Evolutionary conservation across 2,329 filamentous ascomycete species (phyloP).

Genomic region (Ophiostoma pallidulum): DNA sequence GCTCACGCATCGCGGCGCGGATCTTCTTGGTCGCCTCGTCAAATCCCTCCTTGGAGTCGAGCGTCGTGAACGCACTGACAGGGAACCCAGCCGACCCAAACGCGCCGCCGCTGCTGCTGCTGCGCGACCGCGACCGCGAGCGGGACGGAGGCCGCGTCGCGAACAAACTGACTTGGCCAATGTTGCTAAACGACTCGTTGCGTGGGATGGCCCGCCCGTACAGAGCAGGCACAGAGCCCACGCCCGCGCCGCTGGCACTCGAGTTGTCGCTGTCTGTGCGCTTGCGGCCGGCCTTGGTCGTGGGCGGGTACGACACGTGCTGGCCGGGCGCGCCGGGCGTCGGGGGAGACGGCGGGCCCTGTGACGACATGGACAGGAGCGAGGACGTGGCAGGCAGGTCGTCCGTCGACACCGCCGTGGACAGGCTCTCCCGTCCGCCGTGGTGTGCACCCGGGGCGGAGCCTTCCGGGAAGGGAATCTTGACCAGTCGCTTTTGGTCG

Average conservation of each 20-base stretch:
- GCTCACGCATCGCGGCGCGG: constrained; percentile 70
- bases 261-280: constrained; percentile 43
- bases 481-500: constrained; percentile 62
- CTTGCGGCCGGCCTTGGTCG: constrained; percentile 13
- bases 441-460: constrained; percentile 23
- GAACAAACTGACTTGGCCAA: constrained; percentile 81
- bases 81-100: constrained; percentile 54
- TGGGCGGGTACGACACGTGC: constrained; percentile 8
- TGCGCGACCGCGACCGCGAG: constrained; percentile 66
- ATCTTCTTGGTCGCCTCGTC: constrained; percentile 80
- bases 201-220: constrained; percentile 55
- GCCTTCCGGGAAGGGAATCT: constrained; percentile 39
- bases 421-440: neutral
- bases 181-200: constrained; percentile 90
- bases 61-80: constrained; percentile 58
- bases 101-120: constrained; percentile 56
- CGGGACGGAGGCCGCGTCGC: constrained; percentile 76
- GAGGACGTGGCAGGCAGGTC: neutral
- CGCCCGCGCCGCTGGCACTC: constrained; percentile 22
- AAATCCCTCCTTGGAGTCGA: constrained; percentile 61
- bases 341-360: neutral
- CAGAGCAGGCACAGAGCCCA: constrained; percentile 41
- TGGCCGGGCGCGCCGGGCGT: neutral
- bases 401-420: constrained; percentile 17
- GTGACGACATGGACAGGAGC: neutral